A percentile compares a stretch with the other conserved stretches of the same genome.
Evolutionary conservation across 257 asterid genomes (phyloP).

Genomic region (Oldenlandia corymbosa): DNA sequence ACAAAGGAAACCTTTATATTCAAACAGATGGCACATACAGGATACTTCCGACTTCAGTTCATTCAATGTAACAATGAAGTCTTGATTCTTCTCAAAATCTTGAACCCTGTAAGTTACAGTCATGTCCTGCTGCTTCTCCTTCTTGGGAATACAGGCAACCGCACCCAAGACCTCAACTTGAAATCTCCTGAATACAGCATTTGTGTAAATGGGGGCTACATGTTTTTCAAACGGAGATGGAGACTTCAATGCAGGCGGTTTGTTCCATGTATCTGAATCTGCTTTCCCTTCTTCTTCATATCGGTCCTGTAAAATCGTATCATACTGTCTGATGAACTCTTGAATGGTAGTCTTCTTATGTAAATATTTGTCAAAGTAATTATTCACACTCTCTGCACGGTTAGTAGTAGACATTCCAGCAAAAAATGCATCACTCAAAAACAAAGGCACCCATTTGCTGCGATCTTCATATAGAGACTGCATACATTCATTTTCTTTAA

Average conservation of each 20-base stretch:
- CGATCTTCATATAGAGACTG: constrained; percentile 71
- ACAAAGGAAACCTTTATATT: constrained; percentile 80
- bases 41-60: constrained; percentile 70
- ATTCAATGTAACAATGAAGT: constrained; percentile 58
- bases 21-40: constrained; percentile 81
- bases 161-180: constrained; percentile 92
- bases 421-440: constrained; percentile 55
- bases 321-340: constrained; percentile 80
- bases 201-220: constrained; percentile 63
- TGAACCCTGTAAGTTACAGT: constrained; percentile 54
- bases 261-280: constrained; percentile 80
- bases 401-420: constrained; percentile 81
- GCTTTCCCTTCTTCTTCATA: constrained; percentile 97
- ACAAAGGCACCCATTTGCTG: constrained; percentile 67
- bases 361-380: constrained; percentile 83
- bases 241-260: constrained; percentile 77
- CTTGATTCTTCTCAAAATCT: constrained; percentile 75
- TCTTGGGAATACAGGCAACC: constrained; percentile 84
- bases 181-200: constrained; percentile 72
- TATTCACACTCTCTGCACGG: constrained; percentile 82
- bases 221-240: constrained; percentile 98
- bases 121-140: constrained; percentile 51
- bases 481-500: constrained; percentile 60
- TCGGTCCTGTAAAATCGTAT: constrained; percentile 68
- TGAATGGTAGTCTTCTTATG: constrained; percentile 82